Percentiles rank a stretch among this genome's conserved stretches.
phyloP scores from a whole-genome alignment of 1,284 basidiomycete genomes.

The Cerioporus squamosus region DNA sequence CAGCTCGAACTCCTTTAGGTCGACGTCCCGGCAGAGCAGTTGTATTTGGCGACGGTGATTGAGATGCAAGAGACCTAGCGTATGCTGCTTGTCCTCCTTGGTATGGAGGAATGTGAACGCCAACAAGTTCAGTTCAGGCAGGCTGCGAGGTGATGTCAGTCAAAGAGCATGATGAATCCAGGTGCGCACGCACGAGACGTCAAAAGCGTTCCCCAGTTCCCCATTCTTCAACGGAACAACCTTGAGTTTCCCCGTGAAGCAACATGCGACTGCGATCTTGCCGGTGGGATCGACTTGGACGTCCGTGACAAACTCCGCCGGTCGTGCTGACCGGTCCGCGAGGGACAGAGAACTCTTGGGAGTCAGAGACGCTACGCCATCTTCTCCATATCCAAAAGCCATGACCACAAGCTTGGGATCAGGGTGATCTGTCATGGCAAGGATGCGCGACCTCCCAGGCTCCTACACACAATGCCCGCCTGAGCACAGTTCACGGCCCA shows the following conservation, averaged over 20 bases:
- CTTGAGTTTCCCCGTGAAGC: conserved; percentile 72
- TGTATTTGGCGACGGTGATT: conserved; percentile 67
- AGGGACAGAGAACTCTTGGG: conserved; percentile 51
- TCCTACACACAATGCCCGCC: conserved; percentile 36
- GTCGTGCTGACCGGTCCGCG: conserved; percentile 56
- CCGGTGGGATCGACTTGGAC: conserved; percentile 65
- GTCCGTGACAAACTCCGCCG: conserved; percentile 70
- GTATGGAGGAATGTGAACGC: conserved; percentile 68
- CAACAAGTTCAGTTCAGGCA: conserved; percentile 78
- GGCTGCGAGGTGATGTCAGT: conserved; percentile 41
- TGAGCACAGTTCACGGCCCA: background rate
- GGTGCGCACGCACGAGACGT: conserved; percentile 58
- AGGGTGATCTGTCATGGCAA: conserved; percentile 74
- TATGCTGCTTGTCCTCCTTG: conserved; percentile 42
- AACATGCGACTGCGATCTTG: conserved; percentile 61
- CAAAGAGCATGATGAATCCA: background rate
- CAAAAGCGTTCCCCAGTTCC: conserved; percentile 56
- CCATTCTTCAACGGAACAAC: conserved; percentile 60
- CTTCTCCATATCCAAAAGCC: conserved; percentile 46
- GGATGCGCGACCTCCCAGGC: conserved; percentile 51
- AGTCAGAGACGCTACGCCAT: conserved; percentile 41
- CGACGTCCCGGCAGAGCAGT: conserved; percentile 61
- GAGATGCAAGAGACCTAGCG: conserved; percentile 70
- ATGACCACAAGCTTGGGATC: conserved; percentile 71
- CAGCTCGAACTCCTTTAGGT: conserved; percentile 52